Evolutionary conservation across 805 yeast species (phyloP).

Genomic region (Candida xiaguanensis): DNA sequence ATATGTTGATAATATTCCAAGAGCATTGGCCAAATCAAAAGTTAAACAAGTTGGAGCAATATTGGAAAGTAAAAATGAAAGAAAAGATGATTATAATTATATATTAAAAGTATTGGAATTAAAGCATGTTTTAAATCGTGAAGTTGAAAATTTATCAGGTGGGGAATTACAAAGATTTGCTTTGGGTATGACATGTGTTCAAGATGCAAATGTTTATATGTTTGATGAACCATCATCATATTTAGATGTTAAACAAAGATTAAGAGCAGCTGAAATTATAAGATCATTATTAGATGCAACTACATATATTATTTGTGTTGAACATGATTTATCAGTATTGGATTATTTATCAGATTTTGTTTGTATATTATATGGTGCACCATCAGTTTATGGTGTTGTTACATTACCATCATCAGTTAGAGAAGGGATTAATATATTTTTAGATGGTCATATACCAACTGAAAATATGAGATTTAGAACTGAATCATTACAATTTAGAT

Average conservation of each 20-base stretch:
- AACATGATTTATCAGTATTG: conserved; percentile 96
- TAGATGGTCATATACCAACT: conserved; percentile 96
- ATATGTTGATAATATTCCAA: conserved; percentile 95
- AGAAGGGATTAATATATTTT: conserved; percentile 97
- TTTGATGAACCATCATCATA: conserved; percentile 99
- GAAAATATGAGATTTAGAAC: conserved; percentile 97
- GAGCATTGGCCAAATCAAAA: conserved; percentile 87
- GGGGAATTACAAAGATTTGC: conserved; percentile 99
- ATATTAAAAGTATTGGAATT: conserved; percentile 73
- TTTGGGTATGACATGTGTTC: conserved; percentile 95
- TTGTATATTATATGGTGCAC: conserved; percentile 96
- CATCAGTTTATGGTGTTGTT: conserved; percentile 98
- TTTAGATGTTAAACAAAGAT: conserved; percentile 97
- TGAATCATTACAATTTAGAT: conserved; percentile 90
- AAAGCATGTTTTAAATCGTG: conserved; percentile 75
- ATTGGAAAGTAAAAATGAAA: conserved; percentile 71
- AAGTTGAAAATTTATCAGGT: conserved; percentile 87
- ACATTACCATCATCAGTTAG: conserved; percentile 95
- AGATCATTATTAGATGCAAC: conserved; percentile 78
- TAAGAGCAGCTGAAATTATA: conserved; percentile 93
- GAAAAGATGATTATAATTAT: conserved; percentile 61
- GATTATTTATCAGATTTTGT: conserved; percentile 96
- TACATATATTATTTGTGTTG: conserved; percentile 90
- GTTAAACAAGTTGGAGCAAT: conserved; percentile 82
- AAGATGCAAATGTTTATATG: conserved; percentile 94